These are phyloP conservation scores for Agaricus blazei DNA, from an alignment of 768 basidiomycete genomes.

Conservation along the genomic window DNA sequence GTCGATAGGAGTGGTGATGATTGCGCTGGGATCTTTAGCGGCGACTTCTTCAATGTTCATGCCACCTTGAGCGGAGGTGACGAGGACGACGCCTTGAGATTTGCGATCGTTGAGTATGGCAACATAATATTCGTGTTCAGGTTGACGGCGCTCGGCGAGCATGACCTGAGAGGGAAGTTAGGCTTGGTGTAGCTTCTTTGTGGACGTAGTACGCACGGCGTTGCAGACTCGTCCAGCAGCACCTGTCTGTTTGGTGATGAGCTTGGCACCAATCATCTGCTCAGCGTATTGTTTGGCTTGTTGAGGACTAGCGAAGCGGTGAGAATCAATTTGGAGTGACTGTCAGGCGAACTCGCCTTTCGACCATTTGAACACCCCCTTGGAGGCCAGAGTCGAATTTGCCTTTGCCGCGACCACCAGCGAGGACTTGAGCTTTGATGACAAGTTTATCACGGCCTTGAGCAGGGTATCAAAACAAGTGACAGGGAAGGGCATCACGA, in stretches of 20 bases:
- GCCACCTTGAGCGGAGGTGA: constrained; percentile 91
- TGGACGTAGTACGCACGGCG: constrained; percentile 53
- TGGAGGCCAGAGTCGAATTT: constrained; percentile 94
- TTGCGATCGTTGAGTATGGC: constrained; percentile 95
- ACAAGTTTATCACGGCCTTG: constrained; percentile 77
- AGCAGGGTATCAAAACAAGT: background rate
- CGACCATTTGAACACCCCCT: constrained; percentile 94
- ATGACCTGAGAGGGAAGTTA: constrained; percentile 61
- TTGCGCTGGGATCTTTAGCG: constrained; percentile 88
- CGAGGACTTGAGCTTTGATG: constrained; percentile 98
- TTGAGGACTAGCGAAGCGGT: constrained; percentile 51
- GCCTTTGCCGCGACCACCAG: constrained; percentile 97
- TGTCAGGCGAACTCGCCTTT: constrained; percentile 48
- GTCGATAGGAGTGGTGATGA: constrained; percentile 91
- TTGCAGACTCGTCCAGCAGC: constrained; percentile 91
- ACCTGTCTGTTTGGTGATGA: constrained; percentile 99
- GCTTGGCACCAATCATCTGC: constrained; percentile 91
- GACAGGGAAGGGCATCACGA: background rate
- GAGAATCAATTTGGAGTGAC: background rate
- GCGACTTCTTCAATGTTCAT: constrained; percentile 99
- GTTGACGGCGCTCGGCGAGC: constrained; percentile 92
- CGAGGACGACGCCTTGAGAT: constrained; percentile 84
- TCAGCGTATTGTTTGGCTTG: constrained; percentile 83
- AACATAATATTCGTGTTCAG: constrained; percentile 96
- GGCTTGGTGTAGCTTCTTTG: background rate